Conservation (phyloP, 225 moss, liverwort and hornwort species). For the Pseudoscleropodium purum region DNA sequence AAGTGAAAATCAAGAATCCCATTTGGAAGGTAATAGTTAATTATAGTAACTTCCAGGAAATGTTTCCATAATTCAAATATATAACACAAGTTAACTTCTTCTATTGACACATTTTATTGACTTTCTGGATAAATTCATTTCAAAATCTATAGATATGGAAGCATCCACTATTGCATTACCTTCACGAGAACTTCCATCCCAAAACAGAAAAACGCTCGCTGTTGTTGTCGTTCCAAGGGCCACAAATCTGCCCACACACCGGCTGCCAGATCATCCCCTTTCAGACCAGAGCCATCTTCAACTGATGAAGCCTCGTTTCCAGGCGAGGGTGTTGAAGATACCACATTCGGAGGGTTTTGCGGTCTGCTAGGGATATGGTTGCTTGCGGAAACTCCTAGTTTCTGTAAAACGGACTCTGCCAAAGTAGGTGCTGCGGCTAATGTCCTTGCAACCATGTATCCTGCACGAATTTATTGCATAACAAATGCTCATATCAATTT, state of each 20-base stretch:
- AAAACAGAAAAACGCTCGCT: constrained; percentile 96
- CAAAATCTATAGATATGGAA: not conserved
- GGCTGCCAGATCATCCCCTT: constrained; percentile 68
- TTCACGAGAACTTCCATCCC: constrained; percentile 98
- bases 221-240: constrained; percentile 78
- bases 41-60: not conserved
- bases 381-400: constrained; percentile 52
- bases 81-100: not conserved
- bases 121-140: not conserved
- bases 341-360: not conserved
- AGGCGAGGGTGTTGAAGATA: not conserved
- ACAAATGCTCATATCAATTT: not conserved
- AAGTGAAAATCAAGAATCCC: not conserved
- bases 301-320: not conserved
- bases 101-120: not conserved
- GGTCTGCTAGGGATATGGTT: constrained; percentile 11
- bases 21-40: not conserved
- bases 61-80: not conserved
- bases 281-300: constrained; percentile 1
- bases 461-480: not conserved
- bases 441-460: constrained; percentile 60
- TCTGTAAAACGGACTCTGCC: constrained; percentile 53
- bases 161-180: constrained; percentile 17
- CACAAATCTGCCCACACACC: constrained; percentile 96
- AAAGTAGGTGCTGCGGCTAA: constrained; percentile 43